Evolutionary conservation across 2,329 filamentous ascomycete genomes (phyloP).

Genomic region (Fusarium abutilonis): DNA sequence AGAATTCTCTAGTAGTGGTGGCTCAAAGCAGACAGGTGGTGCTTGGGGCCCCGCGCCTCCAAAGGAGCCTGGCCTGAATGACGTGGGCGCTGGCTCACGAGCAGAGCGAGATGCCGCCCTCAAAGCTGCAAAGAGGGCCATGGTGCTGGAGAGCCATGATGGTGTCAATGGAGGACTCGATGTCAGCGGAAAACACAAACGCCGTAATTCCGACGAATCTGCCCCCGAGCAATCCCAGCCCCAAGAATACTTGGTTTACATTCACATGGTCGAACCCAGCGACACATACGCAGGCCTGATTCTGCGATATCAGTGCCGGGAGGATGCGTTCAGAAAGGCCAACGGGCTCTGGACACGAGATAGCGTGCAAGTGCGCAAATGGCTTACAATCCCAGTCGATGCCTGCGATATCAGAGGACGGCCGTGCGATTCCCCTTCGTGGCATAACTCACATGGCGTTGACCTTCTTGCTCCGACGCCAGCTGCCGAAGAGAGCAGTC

Average conservation of each 20-base stretch:
- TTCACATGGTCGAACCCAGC: slow-evolving; percentile 82
- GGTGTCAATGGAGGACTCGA: slow-evolving; percentile 68
- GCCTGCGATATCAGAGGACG: slow-evolving; percentile 85
- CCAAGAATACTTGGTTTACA: slow-evolving; percentile 84
- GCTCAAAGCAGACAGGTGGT: slow-evolving; percentile 27
- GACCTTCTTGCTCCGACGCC: slow-evolving; percentile 65
- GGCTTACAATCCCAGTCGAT: slow-evolving; percentile 86
- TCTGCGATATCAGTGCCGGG: slow-evolving; percentile 87
- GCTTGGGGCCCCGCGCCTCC: slow-evolving; percentile 63
- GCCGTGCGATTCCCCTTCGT: slow-evolving; percentile 65
- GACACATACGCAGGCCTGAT: slow-evolving; percentile 94
- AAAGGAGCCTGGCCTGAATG: slow-evolving; percentile 52
- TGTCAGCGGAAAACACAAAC: slow-evolving; percentile 67
- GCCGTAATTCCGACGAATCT: slow-evolving; percentile 74
- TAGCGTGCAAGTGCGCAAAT: slow-evolving; percentile 83
- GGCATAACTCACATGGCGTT: slow-evolving; percentile 53
- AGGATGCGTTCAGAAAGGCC: slow-evolving; percentile 82
- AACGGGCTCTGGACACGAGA: slow-evolving; percentile 97
- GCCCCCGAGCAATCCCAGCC: slow-evolving; percentile 64
- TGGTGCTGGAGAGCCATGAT: slow-evolving; percentile 69
- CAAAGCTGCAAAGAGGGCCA: slow-evolving; percentile 66
- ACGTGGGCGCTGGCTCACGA: slow-evolving; percentile 65
- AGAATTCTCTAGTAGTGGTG: slow-evolving; percentile 27
- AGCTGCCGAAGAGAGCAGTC: slow-evolving; percentile 42
- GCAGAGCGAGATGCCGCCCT: slow-evolving; percentile 64